phyloP scores from a whole-genome alignment of 2,329 filamentous ascomycete genomes.

The Colletotrichum tropicale region DNA sequence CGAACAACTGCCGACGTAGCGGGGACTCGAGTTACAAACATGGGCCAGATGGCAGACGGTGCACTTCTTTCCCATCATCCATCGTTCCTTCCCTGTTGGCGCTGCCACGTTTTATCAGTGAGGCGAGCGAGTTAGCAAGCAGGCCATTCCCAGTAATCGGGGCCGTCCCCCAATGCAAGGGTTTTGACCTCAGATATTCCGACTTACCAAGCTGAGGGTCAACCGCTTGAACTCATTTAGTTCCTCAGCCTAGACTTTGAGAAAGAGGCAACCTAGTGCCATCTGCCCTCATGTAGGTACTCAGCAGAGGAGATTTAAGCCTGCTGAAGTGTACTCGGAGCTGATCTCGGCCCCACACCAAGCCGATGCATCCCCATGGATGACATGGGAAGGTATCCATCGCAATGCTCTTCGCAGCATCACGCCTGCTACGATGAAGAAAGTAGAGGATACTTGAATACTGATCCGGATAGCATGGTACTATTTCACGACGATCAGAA shows the following conservation, averaged over 20 bases:
- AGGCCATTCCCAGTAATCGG: background rate
- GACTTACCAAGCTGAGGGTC: background rate
- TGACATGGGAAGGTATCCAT: accelerated
- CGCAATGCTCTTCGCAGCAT: background rate
- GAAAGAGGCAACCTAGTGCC: accelerated
- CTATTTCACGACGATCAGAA: too few species aligned
- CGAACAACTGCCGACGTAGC: background rate
- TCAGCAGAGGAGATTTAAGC: background rate
- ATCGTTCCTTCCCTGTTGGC: background rate
- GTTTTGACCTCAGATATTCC: background rate
- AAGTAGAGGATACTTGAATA: background rate
- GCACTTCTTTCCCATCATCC: accelerated
- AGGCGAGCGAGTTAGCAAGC: background rate
- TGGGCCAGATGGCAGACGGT: background rate
- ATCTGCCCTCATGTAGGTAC: background rate
- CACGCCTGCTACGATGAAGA: background rate
- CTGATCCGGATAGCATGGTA: background rate
- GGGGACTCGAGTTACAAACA: background rate
- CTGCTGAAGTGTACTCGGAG: background rate
- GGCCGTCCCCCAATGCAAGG: background rate
- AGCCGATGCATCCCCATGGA: background rate
- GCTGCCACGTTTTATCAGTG: accelerated
- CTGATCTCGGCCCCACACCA: background rate
- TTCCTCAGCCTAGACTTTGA: background rate
- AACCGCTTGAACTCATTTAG: background rate